Conservation (phyloP, 768 basidiomycete species). For the Albatrellus ellisii region DNA sequence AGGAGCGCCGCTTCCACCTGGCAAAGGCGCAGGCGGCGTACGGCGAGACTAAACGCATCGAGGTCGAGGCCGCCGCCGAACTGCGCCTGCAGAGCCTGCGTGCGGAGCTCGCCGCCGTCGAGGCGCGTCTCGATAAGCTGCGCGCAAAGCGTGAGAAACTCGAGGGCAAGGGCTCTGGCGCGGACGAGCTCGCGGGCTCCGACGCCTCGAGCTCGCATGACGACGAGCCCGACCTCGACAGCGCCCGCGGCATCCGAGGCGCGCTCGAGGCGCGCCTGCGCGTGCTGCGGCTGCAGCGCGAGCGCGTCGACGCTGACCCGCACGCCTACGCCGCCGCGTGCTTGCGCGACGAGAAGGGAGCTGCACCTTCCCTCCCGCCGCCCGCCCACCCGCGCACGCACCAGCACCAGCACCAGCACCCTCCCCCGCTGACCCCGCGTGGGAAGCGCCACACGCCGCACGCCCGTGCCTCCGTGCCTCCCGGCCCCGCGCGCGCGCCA, state of each 20-base stretch:
- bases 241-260: constrained; percentile 27
- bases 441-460: constrained; percentile 7
- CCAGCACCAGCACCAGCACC: neutral
- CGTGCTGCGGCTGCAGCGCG: constrained; percentile 48
- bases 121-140: constrained; percentile 49
- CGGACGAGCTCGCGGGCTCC: no score
- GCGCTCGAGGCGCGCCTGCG: constrained; percentile 59
- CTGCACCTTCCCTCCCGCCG: no score
- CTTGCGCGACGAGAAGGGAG: no score
- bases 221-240: neutral
- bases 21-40: constrained; percentile 7
- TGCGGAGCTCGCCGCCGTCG: constrained; percentile 26
- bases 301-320: constrained; percentile 24
- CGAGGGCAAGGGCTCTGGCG: constrained; percentile 35
- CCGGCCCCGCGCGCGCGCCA: constrained; percentile 3
- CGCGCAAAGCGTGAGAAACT: constrained; percentile 52
- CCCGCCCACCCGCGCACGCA: neutral
- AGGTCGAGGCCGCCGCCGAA: constrained; percentile 35
- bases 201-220: neutral
- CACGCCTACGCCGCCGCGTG: constrained; percentile 16
- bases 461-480: constrained; percentile 1
- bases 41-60: constrained; percentile 5
- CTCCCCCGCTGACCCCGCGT: constrained; percentile 1
- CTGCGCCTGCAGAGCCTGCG: constrained; percentile 25
- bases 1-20: constrained; percentile 20